Evolutionary conservation across 257 asterid genomes (phyloP).

Genomic region (Marsdenia floribunda): DNA sequence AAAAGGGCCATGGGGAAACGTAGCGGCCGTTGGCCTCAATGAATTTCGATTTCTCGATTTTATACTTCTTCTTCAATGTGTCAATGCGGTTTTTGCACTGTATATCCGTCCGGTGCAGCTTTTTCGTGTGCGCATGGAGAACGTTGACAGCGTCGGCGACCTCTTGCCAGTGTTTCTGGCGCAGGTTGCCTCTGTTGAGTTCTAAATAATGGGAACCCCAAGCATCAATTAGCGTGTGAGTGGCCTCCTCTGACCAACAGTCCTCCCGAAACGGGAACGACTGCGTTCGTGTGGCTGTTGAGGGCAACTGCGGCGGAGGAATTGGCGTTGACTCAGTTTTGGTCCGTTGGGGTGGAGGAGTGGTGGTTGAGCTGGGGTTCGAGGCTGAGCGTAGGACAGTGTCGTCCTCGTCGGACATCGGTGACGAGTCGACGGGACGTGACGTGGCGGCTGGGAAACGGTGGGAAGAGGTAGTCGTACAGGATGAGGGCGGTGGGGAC

Average conservation of each 20-base stretch:
- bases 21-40: constrained; percentile 50
- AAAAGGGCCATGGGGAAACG: constrained; percentile 76
- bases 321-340: background rate
- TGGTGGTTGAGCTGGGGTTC: background rate
- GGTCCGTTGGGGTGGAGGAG: constrained; percentile 8
- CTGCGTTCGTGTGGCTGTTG: constrained; percentile 13
- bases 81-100: constrained; percentile 97
- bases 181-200: constrained; percentile 85
- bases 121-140: constrained; percentile 51
- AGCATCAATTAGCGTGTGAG: constrained; percentile 68
- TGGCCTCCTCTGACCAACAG: constrained; percentile 89
- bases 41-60: constrained; percentile 61
- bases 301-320: constrained; percentile 8
- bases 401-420: constrained; percentile 36
- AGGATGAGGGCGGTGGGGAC: constrained; percentile 21
- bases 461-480: constrained; percentile 21
- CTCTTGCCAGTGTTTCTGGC: constrained; percentile 86
- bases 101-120: constrained; percentile 71
- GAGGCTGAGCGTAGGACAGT: constrained; percentile 8
- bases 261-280: constrained; percentile 70
- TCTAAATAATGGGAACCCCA: constrained; percentile 77
- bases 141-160: constrained; percentile 92
- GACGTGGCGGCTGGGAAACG: constrained; percentile 4
- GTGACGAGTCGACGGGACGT: constrained; percentile 9
- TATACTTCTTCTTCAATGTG: constrained; percentile 85